These are phyloP conservation scores for Synchytrium microbalum DNA, from an alignment of 371 early-diverging fungal species.

Conservation along the genomic window DNA sequence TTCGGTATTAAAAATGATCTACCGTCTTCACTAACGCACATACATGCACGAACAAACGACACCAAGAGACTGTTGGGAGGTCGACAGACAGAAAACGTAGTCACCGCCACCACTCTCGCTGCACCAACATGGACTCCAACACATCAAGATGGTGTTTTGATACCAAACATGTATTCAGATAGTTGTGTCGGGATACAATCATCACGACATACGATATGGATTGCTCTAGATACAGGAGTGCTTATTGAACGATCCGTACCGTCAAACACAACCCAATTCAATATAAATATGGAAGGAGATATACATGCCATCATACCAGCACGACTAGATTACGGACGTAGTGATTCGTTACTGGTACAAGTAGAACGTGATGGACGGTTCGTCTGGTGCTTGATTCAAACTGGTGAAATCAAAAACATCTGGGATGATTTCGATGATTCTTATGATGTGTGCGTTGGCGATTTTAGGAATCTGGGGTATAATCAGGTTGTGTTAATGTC, in stretches of 20 bases:
- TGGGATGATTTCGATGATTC: neutral
- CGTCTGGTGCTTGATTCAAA: neutral
- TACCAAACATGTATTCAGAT: neutral
- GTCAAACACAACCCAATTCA: neutral
- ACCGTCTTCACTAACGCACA: neutral
- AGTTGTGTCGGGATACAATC: neutral
- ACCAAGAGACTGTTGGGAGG: too few relatives aligned
- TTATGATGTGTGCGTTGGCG: neutral
- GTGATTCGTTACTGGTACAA: neutral
- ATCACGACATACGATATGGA: neutral
- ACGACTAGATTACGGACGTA: neutral
- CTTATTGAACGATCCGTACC: neutral
- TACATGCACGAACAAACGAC: neutral
- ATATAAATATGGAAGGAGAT: neutral
- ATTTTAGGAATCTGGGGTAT: neutral
- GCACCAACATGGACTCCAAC: too few relatives aligned
- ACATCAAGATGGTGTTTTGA: too few relatives aligned
- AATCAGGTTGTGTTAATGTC: neutral
- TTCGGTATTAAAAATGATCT: neutral
- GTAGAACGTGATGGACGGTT: neutral
- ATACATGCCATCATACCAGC: neutral
- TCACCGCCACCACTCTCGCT: too few relatives aligned
- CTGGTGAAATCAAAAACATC: neutral
- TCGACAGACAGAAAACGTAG: too few relatives aligned
- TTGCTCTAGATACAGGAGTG: neutral